phyloP scores from a whole-genome alignment of 129 eudicot genomes.

The Flaveria bidentis region DNA sequence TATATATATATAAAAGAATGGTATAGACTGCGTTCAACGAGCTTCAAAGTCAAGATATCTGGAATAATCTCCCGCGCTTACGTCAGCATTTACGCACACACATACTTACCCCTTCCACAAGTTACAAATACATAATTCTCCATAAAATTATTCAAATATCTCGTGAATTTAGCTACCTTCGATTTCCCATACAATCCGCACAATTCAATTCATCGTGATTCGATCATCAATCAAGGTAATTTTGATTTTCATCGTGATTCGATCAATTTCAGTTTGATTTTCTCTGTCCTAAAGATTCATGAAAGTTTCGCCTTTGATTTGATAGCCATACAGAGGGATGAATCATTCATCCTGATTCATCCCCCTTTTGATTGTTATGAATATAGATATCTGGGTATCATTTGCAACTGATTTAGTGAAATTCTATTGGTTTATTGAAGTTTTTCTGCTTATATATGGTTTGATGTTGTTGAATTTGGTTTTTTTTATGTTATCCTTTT shows the following conservation, averaged over 20 bases:
- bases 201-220: slow-evolving; percentile 15
- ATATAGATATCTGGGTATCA: slow-evolving; percentile 6
- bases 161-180: slow-evolving; percentile 27
- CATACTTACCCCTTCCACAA: slow-evolving; percentile 31
- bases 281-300: background rate
- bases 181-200: slow-evolving; percentile 26
- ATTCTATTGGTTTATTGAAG: background rate
- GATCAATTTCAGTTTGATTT: background rate
- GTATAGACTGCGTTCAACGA: background rate
- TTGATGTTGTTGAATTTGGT: background rate
- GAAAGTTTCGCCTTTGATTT: no score
- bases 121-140: background rate
- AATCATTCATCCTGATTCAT: background rate
- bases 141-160: slow-evolving; percentile 13
- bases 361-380: slow-evolving; percentile 1
- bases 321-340: background rate
- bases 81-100: slow-evolving; percentile 38
- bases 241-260: slow-evolving; percentile 7
- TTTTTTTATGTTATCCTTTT: slow-evolving; percentile 1
- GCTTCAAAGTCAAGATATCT: slow-evolving; percentile 28
- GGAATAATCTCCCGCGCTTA: slow-evolving; percentile 29
- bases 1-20: no score
- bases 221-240: slow-evolving; percentile 10
- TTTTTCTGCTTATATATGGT: background rate
- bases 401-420: background rate